Percentiles rank a stretch among this genome's conserved stretches.
These are phyloP conservation scores for Aspergillus hiratsukae DNA, from an alignment of 2,329 filamentous ascomycete species.

Conservation along the genomic window DNA sequence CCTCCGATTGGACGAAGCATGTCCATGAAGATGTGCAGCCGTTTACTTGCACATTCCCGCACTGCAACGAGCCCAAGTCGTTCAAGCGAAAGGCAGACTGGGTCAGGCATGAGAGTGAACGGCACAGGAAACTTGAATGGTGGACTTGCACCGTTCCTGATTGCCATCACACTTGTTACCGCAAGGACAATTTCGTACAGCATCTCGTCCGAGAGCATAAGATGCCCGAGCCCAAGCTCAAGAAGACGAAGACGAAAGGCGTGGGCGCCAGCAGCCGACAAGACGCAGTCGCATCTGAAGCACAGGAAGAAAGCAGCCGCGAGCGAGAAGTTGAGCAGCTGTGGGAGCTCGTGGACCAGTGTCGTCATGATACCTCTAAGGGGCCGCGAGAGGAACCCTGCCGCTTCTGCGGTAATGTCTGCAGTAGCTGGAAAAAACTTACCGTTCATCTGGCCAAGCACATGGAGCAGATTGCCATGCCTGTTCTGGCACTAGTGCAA, in stretches of 20 bases:
- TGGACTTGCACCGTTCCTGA: constrained; percentile 81
- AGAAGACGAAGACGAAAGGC: constrained; percentile 58
- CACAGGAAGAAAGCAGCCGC: constrained; percentile 19
- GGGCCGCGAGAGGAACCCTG: constrained; percentile 73
- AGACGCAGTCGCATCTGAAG: constrained; percentile 40
- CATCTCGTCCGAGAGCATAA: constrained; percentile 91
- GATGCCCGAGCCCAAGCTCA: constrained; percentile 72
- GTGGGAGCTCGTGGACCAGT: constrained; percentile 73
- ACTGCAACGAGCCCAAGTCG: constrained; percentile 78
- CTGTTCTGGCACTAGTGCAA: constrained; percentile 57
- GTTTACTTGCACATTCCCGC: constrained; percentile 85
- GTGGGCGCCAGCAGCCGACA: constrained; percentile 47
- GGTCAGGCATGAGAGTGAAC: constrained; percentile 91
- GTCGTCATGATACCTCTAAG: constrained; percentile 64
- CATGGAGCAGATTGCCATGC: constrained; percentile 87
- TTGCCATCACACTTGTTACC: constrained; percentile 76
- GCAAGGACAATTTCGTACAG: constrained; percentile 89
- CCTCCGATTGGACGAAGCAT: constrained; percentile 95
- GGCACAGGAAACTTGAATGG: constrained; percentile 84
- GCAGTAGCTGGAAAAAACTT: constrained; percentile 84
- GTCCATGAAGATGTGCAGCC: constrained; percentile 91
- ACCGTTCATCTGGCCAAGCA: constrained; percentile 92
- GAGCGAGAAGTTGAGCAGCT: constrained; percentile 55
- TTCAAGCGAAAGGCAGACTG: constrained; percentile 96
- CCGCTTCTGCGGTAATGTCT: constrained; percentile 77